These are phyloP conservation scores for Geum urbanum DNA, from an alignment of 306 rosid species.

Conservation along the genomic window DNA sequence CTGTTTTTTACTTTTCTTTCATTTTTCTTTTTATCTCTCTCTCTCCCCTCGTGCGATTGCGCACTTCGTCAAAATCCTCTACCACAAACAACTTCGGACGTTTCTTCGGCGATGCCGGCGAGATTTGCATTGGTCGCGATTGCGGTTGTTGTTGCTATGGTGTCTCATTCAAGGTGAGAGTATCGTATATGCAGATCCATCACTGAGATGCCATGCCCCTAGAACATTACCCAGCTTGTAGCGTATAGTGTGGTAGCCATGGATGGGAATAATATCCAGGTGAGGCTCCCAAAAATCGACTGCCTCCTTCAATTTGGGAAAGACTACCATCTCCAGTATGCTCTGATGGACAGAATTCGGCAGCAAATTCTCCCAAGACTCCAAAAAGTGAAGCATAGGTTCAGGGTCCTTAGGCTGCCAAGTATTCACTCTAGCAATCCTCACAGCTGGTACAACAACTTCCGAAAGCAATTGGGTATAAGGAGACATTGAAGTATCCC, in stretches of 20 bases:
- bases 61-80: too few relatives aligned
- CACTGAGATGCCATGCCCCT: slow-evolving; percentile 96
- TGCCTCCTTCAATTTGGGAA: slow-evolving; percentile 76
- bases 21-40: too few relatives aligned
- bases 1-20: too few relatives aligned
- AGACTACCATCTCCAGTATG: slow-evolving; percentile 61
- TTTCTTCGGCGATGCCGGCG: too few relatives aligned
- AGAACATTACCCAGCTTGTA: slow-evolving; percentile 74
- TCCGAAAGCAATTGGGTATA: slow-evolving; percentile 76
- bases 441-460: slow-evolving; percentile 84
- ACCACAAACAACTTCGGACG: too few relatives aligned
- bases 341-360: slow-evolving; percentile 57
- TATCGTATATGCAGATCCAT: slow-evolving; percentile 72
- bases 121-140: too few relatives aligned
- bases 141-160: too few relatives aligned
- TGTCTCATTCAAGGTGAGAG: slow-evolving; percentile 91
- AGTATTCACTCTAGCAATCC: slow-evolving; percentile 75
- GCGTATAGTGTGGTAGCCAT: slow-evolving; percentile 71
- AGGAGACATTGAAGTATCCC: slow-evolving; percentile 57
- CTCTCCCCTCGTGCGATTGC: too few relatives aligned
- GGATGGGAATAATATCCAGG: slow-evolving; percentile 83
- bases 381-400: slow-evolving; percentile 78
- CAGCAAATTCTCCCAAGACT: slow-evolving; percentile 74
- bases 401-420: slow-evolving; percentile 96
- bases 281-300: slow-evolving; percentile 93